Base-by-base conservation (phyloP, 768 basidiomycete genomes). In the Boletus eberwhitei region DNA sequence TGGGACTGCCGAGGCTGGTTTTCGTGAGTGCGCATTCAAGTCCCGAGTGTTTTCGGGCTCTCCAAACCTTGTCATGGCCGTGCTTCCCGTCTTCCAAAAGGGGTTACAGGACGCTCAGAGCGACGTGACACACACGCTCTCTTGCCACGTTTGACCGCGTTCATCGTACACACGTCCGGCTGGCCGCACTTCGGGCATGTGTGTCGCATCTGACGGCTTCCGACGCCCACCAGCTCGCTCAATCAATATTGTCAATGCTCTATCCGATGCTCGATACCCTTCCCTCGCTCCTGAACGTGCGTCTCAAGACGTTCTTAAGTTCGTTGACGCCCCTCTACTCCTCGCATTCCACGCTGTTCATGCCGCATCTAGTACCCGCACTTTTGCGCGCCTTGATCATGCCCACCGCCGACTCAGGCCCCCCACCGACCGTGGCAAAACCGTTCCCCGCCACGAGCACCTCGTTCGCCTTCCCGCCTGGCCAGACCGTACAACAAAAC, bases 201-300 rank as follows among this genome's bases (percentile, higher is more conserved):
- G 84, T 85, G 0, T 80, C 84, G 0, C 92, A 88, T 66, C 77
- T 92, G 31, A 77, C 79, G 4, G 76, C 83, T 11, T 82, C 80
- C 19, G 88, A 90, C 55, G 50, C 78, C 0, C 71, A 73, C 11
- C 86, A 89, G 64, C 80, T 86, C 32, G 73, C 83, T 1, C 86
- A 85, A 35, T 81, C 83, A n/a, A n/a, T n/a, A 0, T 69, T 83
- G 2, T 71, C 80, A 0, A 73, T 91, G 38, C 75, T 90, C 63
- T 81, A 79, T 50, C 83, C 85, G 7, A 87, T 90, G 80, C 85
- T 89, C 48, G 85, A 86, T 52, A 88, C 86, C 4, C 80, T 92
- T 26, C 85, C 86, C 3, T 64, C 76, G 0, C 79, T 90, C 43
- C 77, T 78, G 5, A 73, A 74, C 40, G 58, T 72, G 2, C 75